Evolutionary conservation across 2,329 filamentous ascomycete genomes (phyloP), one percentile per base, ranked within the genome.

Genomic region (Furcasterigmium sp.): DNA sequence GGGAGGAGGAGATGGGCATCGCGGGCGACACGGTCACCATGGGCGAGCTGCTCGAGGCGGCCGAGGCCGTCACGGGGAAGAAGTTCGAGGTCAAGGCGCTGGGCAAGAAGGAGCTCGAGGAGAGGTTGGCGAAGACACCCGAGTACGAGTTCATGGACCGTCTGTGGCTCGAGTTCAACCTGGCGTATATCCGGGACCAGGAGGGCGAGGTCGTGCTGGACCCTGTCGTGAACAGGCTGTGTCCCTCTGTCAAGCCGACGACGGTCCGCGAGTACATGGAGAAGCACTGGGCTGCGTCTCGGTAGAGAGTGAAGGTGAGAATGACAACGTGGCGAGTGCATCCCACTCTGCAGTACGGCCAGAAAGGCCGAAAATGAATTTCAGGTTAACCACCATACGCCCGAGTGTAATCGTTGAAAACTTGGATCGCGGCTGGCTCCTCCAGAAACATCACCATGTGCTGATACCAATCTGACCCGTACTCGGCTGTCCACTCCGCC

Each of bases 1-100:
- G 38, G 38, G 38, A 40, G 18, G 25, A 30, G 13, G 38, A 40
- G 17, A 40, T 40, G 38, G 19, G 15, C 26, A 40, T 40, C 26
- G 26, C 26, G 3, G 38, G 38, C 17, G 38, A 40, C 17, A 40
- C 38, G 5, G 6, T 32, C 4, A 40, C 38, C 26, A 40, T 40
- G 38, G 38, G 38, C 17, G 38, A 40, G 18, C 26, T 40, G 15
- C 18, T 40, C 17, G 38, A 19, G 4, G 18, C 38, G 17, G 38
- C 38, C 6, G 38, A 40, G 26, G 17, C 28, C 19, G 26, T 40
- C 26, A 32, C 38, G n/a, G 38, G 38, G 26, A 40, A 40, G 26
- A 40, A 40, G 38, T n/a, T 40, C 3, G 4, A 19, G 26, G 38
- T 40, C 17, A 40, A 25, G 9, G 8, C 17, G 17, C 17, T 40